Percentiles rank a stretch among this genome's conserved stretches.
Conservation (phyloP, 2,329 filamentous ascomycete genomes). For the Diplodia sapinea region DNA sequence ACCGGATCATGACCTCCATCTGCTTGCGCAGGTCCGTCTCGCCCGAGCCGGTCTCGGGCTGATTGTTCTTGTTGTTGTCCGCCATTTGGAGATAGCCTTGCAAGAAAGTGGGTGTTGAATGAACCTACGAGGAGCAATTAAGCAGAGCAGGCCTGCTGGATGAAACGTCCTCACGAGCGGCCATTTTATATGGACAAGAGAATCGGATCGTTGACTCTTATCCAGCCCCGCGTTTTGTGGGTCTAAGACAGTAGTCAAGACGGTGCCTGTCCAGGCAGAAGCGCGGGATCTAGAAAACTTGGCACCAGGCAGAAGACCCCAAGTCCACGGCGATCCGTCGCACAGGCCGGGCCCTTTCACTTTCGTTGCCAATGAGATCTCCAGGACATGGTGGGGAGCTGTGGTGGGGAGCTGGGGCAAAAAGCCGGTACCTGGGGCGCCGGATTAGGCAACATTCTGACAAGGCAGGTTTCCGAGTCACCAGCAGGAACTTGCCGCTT, state of each 20-base stretch:
- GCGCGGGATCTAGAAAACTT: not conserved
- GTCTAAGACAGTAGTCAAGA: not conserved
- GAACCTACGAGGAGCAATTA: not conserved
- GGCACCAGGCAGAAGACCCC: conserved; percentile 16
- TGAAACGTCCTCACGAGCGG: not conserved
- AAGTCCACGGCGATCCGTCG: not conserved
- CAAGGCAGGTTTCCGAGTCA: conserved; percentile 3
- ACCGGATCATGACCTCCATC: conserved; percentile 10
- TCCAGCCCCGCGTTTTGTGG: conserved; percentile 15
- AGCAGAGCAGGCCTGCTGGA: not conserved
- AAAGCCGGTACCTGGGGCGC: not conserved
- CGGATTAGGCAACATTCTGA: not conserved
- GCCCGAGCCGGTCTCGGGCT: not conserved
- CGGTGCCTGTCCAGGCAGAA: conserved; percentile 6
- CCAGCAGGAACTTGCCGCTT: not conserved
- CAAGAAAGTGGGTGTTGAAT: not conserved
- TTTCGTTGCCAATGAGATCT: too few relatives aligned
- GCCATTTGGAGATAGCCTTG: not conserved
- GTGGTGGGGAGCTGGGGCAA: too few relatives aligned
- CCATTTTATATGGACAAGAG: not conserved
- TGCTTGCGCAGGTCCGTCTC: conserved; percentile 12
- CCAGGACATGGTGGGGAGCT: not conserved
- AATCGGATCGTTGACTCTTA: not conserved
- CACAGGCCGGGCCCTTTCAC: not conserved
- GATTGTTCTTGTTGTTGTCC: not conserved